Base-by-base conservation (phyloP, 2,329 filamentous ascomycete species). In the Tolypocladium sp. region DNA sequence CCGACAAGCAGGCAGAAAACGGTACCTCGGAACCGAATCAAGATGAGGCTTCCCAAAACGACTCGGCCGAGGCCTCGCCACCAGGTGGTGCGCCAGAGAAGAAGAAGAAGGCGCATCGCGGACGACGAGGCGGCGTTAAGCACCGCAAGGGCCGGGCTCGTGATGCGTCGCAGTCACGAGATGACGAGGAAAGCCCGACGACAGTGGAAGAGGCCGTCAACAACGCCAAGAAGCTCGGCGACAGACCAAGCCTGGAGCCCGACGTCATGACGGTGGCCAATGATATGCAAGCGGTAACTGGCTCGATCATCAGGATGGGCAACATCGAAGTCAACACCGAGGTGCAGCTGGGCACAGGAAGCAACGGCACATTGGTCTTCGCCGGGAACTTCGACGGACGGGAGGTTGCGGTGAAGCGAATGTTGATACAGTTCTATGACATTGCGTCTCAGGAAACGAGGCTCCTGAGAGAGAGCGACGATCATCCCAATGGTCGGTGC, bases 331-430 rank as follows among this genome's bases (percentile, higher is more conserved):
- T 88, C 57, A 81, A 88, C 63, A 81, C 82, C 52, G 81, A 86
- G 53, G 77, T 82, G 65, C 82, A 87, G 63, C 77, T 89, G 37
- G 86, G 86, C 27, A 88, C 91, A 60, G 94, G 94, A 58, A 97
- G 93, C 72, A 96, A 97, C 69, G 94, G 94, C n/a, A 99, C 94
- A 0, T 86, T 95, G 57, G 94, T 99, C 0, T 97, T 94, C 72
- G 88, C 91, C 55, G 94, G 94, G n/a, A 90, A 87, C 58, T 97
- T 96, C 71, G 94, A 96, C 71, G 92, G 92, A 30, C 88, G 92
- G 56, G 89, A 92, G 52, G 93, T 99, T 33, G 94, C 94, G 1
- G 91, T 99, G 55, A 99, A 99, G 79, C 86, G 94, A 40, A 96
- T 99, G 91, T 80, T 97, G 61, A 91, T 93, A 40, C 91, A 96